phyloP scores from a whole-genome alignment of 768 basidiomycete genomes.

The Suillus americanus region DNA sequence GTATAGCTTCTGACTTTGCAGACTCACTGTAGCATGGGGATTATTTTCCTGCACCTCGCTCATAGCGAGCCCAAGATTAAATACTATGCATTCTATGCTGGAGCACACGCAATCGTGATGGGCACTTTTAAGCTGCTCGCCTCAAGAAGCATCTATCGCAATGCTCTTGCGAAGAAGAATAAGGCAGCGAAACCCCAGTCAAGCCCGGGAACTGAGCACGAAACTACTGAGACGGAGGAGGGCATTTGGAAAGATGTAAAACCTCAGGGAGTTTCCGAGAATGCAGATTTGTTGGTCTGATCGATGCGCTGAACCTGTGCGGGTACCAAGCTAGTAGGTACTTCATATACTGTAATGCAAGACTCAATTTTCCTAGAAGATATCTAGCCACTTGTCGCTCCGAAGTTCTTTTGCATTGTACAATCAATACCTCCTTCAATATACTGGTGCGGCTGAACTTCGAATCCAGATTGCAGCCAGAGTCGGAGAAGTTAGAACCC shows the following conservation, averaged over 20 bases:
- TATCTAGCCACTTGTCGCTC: not conserved
- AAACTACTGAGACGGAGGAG: not conserved
- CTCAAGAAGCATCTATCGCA: not conserved
- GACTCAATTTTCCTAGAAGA: not conserved
- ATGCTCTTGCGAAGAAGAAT: not conserved
- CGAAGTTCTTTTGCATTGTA: not conserved
- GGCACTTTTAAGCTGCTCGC: not conserved
- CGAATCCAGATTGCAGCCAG: not conserved
- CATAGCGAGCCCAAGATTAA: not conserved
- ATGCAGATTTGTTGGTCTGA: not conserved
- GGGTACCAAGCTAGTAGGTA: not conserved
- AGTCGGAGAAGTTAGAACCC: not conserved
- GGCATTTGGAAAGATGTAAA: not conserved
- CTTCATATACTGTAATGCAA: not conserved
- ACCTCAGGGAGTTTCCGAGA: too few species aligned
- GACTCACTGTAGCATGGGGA: not conserved
- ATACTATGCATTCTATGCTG: slow-evolving; percentile 3
- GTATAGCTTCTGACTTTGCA: not conserved
- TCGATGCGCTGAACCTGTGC: not conserved
- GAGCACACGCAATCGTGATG: not conserved
- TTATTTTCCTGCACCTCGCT: not conserved
- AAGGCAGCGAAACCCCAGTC: not conserved
- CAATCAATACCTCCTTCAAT: not conserved
- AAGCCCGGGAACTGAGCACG: not conserved
- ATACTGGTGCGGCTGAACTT: not conserved